Evolutionary conservation across 2,329 filamentous ascomycete genomes (phyloP), one percentile per base, ranked within the genome.

Genomic region (Ophiostoma himal-ulmi): DNA sequence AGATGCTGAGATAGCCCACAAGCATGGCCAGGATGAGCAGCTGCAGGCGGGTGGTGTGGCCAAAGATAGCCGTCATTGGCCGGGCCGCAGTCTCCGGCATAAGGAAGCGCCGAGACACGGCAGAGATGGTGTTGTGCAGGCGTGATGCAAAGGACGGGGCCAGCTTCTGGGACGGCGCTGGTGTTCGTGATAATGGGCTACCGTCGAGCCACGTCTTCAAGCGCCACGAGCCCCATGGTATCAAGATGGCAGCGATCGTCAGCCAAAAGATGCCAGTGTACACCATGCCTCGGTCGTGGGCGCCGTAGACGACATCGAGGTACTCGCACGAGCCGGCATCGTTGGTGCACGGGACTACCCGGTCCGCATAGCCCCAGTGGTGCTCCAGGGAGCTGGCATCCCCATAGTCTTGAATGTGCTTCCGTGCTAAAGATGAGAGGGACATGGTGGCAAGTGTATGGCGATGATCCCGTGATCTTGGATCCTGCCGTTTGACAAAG

Each of bases 41-140:
- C 76, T 93, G 91, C 7, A 92, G 81, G 26, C 90, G 83, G 0
- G 89, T 91, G 1, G 88, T 88, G 72, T 86, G 83, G 37, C 90
- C 89, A 74, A 93, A 92, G 69, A 92, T 37, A 48, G 67, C 48
- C 44, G 30, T 54, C 67, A 68, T 37, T 7, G 75, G 26, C 78
- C 75, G 22, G 83, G 80, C 2, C 84, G 78, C 26, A 3, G 83
- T 82, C 74, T 91, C 89, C 0, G 87, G 86, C 1, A 93, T 83
- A 2, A 93, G 81, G 74, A 85, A 83, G 39, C 79, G 82, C 22
- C 86, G 81, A 65, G 22, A 57, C n/a, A 71, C 68, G 7, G 72
- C 68, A 13, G 69, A 72, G 71, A 65, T 37, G 34, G 34, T 65
- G 62, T 39, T n/a, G 20, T 39, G 14, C 7, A 65, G 36, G 8